These are phyloP conservation scores for Blepharisma undulans DNA, from an alignment of 169 alveolate genomes.

Conservation along the genomic window DNA sequence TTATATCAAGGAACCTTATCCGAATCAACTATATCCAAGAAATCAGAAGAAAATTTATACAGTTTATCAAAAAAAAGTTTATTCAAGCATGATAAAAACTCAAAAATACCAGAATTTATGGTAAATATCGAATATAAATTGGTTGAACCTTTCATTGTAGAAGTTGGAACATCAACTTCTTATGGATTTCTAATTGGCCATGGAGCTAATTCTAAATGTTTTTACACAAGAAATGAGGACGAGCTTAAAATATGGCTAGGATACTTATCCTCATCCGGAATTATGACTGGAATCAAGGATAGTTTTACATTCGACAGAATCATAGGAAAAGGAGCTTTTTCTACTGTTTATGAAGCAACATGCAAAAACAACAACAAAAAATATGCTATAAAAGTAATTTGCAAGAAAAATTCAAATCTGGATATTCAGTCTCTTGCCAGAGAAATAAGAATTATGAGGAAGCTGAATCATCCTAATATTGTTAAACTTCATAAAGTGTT, in stretches of 20 bases:
- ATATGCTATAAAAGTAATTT: slow-evolving; percentile 77
- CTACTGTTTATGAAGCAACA: slow-evolving; percentile 19
- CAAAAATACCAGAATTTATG: background rate
- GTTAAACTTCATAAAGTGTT: background rate
- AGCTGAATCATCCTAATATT: background rate
- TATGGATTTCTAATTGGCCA: background rate
- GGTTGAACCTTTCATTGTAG: background rate
- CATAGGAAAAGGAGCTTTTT: background rate
- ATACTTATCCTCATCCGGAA: background rate
- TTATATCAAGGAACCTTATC: background rate
- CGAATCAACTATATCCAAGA: background rate
- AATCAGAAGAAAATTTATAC: background rate
- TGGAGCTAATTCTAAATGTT: background rate
- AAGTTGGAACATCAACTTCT: background rate
- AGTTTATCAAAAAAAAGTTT: background rate
- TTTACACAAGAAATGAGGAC: background rate
- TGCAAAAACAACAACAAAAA: slow-evolving; percentile 45
- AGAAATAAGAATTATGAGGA: background rate
- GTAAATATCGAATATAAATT: background rate
- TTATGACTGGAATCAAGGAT: background rate
- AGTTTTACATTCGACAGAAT: background rate
- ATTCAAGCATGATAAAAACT: background rate
- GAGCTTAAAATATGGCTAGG: background rate
- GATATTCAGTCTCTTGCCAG: slow-evolving; percentile 45
- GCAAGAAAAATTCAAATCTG: slow-evolving; percentile 59